Base-by-base conservation (phyloP, 2,329 filamentous ascomycete genomes). In the Colletotrichum sp. region DNA sequence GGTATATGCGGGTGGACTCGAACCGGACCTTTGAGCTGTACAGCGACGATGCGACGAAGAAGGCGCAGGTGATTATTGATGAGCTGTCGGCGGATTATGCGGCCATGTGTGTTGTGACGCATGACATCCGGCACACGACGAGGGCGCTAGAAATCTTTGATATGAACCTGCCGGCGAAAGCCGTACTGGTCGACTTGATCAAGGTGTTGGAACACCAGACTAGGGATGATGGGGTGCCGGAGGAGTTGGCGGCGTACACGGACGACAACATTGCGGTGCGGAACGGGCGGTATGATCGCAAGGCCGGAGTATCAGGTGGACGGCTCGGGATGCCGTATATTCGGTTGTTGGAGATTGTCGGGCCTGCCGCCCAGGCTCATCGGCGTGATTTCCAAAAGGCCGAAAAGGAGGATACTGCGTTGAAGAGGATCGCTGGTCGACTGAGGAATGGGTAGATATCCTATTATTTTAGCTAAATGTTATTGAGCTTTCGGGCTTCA, bases 161-260 rank as follows among this genome's bases (percentile, higher is more conserved):
- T 6, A 16, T 71, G 15, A 58, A 36, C 28, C 8, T 75, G 55
- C 68, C 73, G 12, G 30, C 70, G 9, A 66, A 65, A 15, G 55
- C 36, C 2, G 68, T 67, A 13, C 13, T 67, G 2, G 68, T 75
- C 15, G 73, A 75, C 25, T 55, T 75, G 13, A 48, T 75, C 30
- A 75, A 67, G 27, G 73, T 75, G 30, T 32, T 75, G 48, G 73
- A 75, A 9, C 70, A 71, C 30, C 73, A 75, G 55, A 43, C 73
- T 3, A 56, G 61, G 12, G 66, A 56, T 13, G 73, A 68, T 1
- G 62, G 39, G 3, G 55, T 66, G 6, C 58, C 58, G 28, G 61
- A 65, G 16, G 36, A 56, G 16, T 28, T 71, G 27, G 30, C 36
- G 6, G 27, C 16, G 13, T 71, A 71, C 22, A 66, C 69, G 60